A percentile compares a stretch with the other conserved stretches of the same genome.
Evolutionary conservation across 495 filamentous ascomycete genomes (phyloP).

Genomic region (Talaromyces borbonicus): DNA sequence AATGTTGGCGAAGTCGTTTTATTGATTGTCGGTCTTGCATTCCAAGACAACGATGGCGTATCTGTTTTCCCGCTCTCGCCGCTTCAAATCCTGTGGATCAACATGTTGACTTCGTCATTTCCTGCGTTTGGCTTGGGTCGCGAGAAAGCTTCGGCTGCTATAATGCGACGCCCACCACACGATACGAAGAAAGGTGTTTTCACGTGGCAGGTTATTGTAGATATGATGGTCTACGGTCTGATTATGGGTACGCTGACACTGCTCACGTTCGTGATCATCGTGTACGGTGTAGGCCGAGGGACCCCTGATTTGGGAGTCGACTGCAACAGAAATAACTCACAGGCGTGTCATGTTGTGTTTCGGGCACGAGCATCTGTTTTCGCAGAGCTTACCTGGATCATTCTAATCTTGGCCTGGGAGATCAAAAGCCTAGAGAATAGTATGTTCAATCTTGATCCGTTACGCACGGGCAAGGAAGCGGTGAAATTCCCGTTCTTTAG

Average conservation of each 20-base stretch:
- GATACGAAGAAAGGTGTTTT: slow-evolving; percentile 59
- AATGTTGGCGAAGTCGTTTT: slow-evolving; percentile 69
- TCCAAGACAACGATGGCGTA: slow-evolving; percentile 51
- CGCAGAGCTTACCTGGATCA: slow-evolving; percentile 62
- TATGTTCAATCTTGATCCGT: slow-evolving; percentile 57
- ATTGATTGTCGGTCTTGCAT: slow-evolving; percentile 60
- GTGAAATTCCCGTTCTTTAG: slow-evolving; percentile 44
- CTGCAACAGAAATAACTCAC: slow-evolving; percentile 52
- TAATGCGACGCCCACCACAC: slow-evolving; percentile 64
- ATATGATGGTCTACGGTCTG: slow-evolving; percentile 65
- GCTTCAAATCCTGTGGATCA: slow-evolving; percentile 70
- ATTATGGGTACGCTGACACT: slow-evolving; percentile 61
- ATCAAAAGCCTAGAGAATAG: slow-evolving; percentile 61
- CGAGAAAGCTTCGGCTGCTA: slow-evolving; percentile 54
- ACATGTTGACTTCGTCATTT: slow-evolving; percentile 66
- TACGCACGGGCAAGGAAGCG: slow-evolving; percentile 21
- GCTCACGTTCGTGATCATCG: slow-evolving; percentile 56
- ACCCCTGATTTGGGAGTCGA: slow-evolving; percentile 49
- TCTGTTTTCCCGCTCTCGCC: slow-evolving; percentile 71
- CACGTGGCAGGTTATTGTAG: slow-evolving; percentile 56
- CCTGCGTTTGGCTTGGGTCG: slow-evolving; percentile 67
- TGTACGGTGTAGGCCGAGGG: slow-evolving; percentile 53
- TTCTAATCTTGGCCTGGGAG: slow-evolving; percentile 67
- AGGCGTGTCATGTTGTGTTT: slow-evolving; percentile 53
- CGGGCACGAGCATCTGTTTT: slow-evolving; percentile 71